phyloP scores from a whole-genome alignment of 2,329 filamentous ascomycete species.

The Knoxdaviesia proteae region DNA sequence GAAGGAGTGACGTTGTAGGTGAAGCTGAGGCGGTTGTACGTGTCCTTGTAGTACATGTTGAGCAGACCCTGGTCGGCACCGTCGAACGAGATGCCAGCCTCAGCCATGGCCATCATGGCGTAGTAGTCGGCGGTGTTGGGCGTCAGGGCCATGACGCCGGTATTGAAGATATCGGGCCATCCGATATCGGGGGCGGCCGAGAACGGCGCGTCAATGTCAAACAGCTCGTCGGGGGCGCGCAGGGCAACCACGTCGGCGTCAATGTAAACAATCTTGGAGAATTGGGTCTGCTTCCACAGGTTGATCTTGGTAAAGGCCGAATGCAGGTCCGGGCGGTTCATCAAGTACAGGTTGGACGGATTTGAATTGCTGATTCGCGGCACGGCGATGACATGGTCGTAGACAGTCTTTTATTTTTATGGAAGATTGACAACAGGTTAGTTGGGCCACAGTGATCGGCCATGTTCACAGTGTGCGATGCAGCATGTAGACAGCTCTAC shows the following conservation, averaged over 20 bases:
- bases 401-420: constrained; percentile 38
- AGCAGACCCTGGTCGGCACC: constrained; percentile 89
- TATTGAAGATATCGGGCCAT: constrained; percentile 97
- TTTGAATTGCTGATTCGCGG: constrained; percentile 55
- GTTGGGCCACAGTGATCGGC: background rate
- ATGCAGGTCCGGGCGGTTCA: constrained; percentile 77
- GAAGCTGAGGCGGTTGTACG: constrained; percentile 77
- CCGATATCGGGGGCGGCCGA: constrained; percentile 79
- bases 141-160: constrained; percentile 81
- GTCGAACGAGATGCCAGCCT: constrained; percentile 81
- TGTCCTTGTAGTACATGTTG: constrained; percentile 78
- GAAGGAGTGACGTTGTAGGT: constrained; percentile 95
- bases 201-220: constrained; percentile 39
- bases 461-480: constrained; percentile 2
- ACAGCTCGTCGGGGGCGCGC: constrained; percentile 80
- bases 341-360: constrained; percentile 69
- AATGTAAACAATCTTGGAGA: constrained; percentile 80
- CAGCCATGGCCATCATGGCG: constrained; percentile 63
- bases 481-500: no score
- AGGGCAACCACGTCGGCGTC: constrained; percentile 88
- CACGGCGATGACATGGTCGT: constrained; percentile 76
- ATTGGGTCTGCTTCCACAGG: constrained; percentile 80
- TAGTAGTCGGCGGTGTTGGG: constrained; percentile 79
- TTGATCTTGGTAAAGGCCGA: constrained; percentile 94
- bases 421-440: background rate